Evolutionary conservation across 1,284 basidiomycete genomes (phyloP).

Genomic region (Xerocomus alliaceus): DNA sequence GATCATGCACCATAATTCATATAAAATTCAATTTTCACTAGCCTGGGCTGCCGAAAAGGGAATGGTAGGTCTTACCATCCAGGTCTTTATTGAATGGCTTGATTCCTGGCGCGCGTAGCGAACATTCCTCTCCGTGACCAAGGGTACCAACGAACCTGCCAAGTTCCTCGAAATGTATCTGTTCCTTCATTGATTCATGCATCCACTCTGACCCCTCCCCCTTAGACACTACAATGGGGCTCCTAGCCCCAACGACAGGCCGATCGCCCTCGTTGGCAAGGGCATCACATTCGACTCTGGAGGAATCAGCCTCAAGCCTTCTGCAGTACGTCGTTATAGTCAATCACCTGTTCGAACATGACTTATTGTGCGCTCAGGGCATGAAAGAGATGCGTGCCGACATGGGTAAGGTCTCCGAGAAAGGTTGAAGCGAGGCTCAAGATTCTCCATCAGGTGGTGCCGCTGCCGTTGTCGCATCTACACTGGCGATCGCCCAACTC

Average conservation of each 20-base stretch:
- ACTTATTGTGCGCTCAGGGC: slow-evolving; percentile 46
- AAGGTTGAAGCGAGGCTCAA: neutral
- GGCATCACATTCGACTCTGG: slow-evolving; percentile 90
- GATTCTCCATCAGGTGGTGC: slow-evolving; percentile 64
- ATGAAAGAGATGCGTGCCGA: slow-evolving; percentile 87
- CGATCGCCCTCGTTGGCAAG: slow-evolving; percentile 85
- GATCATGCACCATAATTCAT: neutral
- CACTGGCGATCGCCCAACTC: slow-evolving; percentile 82
- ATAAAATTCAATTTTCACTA: slow-evolving; percentile 30
- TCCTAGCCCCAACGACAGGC: slow-evolving; percentile 57
- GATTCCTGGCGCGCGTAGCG: slow-evolving; percentile 50
- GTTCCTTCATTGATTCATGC: neutral
- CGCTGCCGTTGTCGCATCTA: slow-evolving; percentile 76
- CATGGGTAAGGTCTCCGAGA: slow-evolving; percentile 63
- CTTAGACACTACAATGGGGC: slow-evolving; percentile 86
- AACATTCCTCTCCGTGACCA: slow-evolving; percentile 87
- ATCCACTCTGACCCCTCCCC: neutral
- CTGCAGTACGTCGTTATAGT: slow-evolving; percentile 58
- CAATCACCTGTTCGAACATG: neutral
- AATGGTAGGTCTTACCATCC: slow-evolving; percentile 59
- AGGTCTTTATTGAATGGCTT: neutral
- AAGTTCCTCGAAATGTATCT: slow-evolving; percentile 87
- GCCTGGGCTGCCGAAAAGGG: slow-evolving; percentile 83
- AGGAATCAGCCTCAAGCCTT: slow-evolving; percentile 87
- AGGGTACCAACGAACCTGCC: slow-evolving; percentile 83